These are phyloP conservation scores for Excoecaria cochinchinensis DNA, from an alignment of 345 rosid genomes.

Conservation along the genomic window DNA sequence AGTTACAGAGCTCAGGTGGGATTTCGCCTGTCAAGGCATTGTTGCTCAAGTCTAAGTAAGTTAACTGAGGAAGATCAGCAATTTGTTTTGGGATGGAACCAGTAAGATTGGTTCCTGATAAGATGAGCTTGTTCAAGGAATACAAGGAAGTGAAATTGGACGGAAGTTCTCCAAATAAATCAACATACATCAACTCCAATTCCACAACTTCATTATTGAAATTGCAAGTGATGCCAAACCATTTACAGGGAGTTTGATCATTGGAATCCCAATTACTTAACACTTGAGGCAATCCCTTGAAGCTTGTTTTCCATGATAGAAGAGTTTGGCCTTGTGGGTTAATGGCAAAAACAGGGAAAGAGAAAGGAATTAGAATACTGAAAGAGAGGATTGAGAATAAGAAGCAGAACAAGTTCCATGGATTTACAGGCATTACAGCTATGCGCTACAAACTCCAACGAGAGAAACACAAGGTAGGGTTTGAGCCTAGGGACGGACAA, in stretches of 20 bases:
- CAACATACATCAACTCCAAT: slow-evolving; percentile 45
- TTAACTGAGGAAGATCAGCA: slow-evolving; percentile 36
- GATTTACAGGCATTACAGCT: slow-evolving; percentile 64
- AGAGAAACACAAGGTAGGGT: slow-evolving; percentile 29
- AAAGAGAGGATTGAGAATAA: slow-evolving; percentile 24
- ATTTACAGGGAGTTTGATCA: slow-evolving; percentile 48
- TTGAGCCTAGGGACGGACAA: slow-evolving; percentile 43
- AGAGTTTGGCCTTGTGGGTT: slow-evolving; percentile 59
- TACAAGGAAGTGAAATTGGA: slow-evolving; percentile 42
- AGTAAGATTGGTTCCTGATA: slow-evolving; percentile 62
- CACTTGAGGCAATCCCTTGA: slow-evolving; percentile 37
- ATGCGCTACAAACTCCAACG: slow-evolving; percentile 45
- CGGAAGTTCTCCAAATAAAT: slow-evolving; percentile 50
- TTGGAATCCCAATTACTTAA: slow-evolving; percentile 39
- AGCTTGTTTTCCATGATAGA: slow-evolving; percentile 53
- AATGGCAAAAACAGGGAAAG: slow-evolving; percentile 32
- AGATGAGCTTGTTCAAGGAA: slow-evolving; percentile 45
- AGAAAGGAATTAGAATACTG: slow-evolving; percentile 6
- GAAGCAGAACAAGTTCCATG: slow-evolving; percentile 40
- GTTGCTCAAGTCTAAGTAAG: slow-evolving; percentile 57
- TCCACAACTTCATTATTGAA: slow-evolving; percentile 33
- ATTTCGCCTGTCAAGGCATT: slow-evolving; percentile 66
- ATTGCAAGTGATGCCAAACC: slow-evolving; percentile 56
- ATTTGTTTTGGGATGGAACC: slow-evolving; percentile 61
- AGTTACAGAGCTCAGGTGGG: slow-evolving; percentile 58